Percentiles rank a stretch among this genome's conserved stretches.
Evolutionary conservation across 2,329 filamentous ascomycete genomes (phyloP).

Genomic region (Daldinia eschscholtzii): DNA sequence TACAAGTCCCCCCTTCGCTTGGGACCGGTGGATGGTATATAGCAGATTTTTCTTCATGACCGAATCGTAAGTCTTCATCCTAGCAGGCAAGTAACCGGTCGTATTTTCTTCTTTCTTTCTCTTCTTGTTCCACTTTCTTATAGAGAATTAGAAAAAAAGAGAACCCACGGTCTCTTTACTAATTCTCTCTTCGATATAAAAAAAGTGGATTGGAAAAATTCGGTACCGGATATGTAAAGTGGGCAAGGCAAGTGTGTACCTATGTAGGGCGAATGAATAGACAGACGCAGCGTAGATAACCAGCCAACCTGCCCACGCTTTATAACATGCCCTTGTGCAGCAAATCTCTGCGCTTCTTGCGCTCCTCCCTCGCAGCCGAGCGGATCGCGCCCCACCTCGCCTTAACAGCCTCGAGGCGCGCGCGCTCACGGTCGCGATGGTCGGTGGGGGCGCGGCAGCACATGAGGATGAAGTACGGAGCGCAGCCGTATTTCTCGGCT

Average conservation of each 20-base stretch:
- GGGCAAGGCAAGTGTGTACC: neutral
- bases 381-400: constrained; percentile 70
- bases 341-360: constrained; percentile 65
- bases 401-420: constrained; percentile 62
- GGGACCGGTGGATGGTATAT: constrained; percentile 2
- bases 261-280: neutral
- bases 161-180: neutral
- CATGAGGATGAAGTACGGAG: constrained; percentile 69
- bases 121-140: neutral
- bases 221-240: neutral
- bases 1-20: neutral
- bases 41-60: neutral
- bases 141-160: neutral
- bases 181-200: neutral
- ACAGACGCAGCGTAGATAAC: constrained; percentile 3
- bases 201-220: neutral
- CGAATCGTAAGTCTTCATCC: neutral
- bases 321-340: constrained; percentile 66
- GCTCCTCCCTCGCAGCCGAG: constrained; percentile 67
- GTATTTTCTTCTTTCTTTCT: neutral
- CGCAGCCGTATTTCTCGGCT: constrained; percentile 68
- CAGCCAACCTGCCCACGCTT: neutral
- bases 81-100: neutral
- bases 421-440: constrained; percentile 62
- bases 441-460: constrained; percentile 63